A percentile compares a stretch with the other conserved stretches of the same genome.
phyloP scores from a whole-genome alignment of 2,329 filamentous ascomycete genomes.

The Aspergillus amoenus region DNA sequence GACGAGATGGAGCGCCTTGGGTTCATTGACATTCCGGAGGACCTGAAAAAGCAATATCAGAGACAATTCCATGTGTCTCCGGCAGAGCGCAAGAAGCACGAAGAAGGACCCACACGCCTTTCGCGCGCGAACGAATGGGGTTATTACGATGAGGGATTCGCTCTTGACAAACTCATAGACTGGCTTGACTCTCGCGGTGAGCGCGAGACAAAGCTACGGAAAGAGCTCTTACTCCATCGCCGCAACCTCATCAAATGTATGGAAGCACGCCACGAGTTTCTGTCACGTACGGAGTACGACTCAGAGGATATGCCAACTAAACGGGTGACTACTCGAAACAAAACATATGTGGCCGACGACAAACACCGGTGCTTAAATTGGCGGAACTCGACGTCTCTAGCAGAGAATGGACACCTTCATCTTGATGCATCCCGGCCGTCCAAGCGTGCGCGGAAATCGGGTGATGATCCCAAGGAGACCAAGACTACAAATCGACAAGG shows the following conservation, averaged over 20 bases:
- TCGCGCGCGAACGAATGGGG: constrained; percentile 81
- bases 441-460: constrained; percentile 49
- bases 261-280: constrained; percentile 73
- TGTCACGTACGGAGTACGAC: constrained; percentile 55
- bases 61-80: constrained; percentile 78
- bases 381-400: constrained; percentile 62
- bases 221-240: constrained; percentile 76
- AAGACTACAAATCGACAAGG: constrained; percentile 49
- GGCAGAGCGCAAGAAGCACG: constrained; percentile 76
- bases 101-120: constrained; percentile 81
- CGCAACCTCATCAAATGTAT: constrained; percentile 77
- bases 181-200: constrained; percentile 88
- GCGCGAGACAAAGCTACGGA: constrained; percentile 82
- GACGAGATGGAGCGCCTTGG: constrained; percentile 83
- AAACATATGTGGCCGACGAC: constrained; percentile 57
- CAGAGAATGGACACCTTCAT: constrained; percentile 60
- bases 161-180: constrained; percentile 73
- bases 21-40: constrained; percentile 74
- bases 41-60: constrained; percentile 73
- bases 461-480: constrained; percentile 39
- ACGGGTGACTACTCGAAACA: constrained; percentile 63
- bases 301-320: constrained; percentile 47
- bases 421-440: constrained; percentile 56
- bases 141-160: constrained; percentile 78
- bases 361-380: constrained; percentile 63